These are phyloP conservation scores for Lepiota subincarnata DNA, from an alignment of 768 basidiomycete genomes.

Conservation along the genomic window DNA sequence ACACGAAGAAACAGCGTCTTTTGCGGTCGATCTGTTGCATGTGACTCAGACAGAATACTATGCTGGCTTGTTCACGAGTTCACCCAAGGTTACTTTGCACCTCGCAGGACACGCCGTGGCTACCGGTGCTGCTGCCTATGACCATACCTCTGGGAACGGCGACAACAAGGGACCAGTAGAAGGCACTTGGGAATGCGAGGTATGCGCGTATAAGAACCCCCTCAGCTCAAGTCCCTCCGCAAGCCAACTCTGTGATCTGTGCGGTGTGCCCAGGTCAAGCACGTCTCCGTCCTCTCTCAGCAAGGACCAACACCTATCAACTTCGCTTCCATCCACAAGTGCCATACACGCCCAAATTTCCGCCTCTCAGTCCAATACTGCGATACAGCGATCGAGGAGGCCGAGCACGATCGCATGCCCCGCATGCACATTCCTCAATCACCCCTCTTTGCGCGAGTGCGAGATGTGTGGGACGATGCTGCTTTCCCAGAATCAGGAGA, in stretches of 20 bases:
- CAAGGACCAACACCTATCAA: constrained; percentile 24
- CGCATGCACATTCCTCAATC: constrained; percentile 91
- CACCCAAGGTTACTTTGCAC: constrained; percentile 72
- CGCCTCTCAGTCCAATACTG: not conserved
- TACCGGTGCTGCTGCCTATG: not conserved
- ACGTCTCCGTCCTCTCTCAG: constrained; percentile 22
- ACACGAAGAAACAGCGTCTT: constrained; percentile 51
- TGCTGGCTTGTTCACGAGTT: constrained; percentile 85
- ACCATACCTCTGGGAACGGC: constrained; percentile 46
- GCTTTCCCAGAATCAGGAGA: constrained; percentile 26
- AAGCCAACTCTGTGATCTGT: constrained; percentile 70
- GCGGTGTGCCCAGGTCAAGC: constrained; percentile 67
- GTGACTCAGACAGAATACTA: constrained; percentile 83
- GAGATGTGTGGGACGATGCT: constrained; percentile 84
- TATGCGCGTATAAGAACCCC: constrained; percentile 70
- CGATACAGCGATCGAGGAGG: constrained; percentile 10
- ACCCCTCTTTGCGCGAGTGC: constrained; percentile 65
- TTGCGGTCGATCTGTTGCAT: constrained; percentile 59
- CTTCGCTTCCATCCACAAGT: constrained; percentile 33
- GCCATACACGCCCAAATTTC: not conserved
- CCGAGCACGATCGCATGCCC: constrained; percentile 59
- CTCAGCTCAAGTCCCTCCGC: constrained; percentile 68
- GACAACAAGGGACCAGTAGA: constrained; percentile 9
- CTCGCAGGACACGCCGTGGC: not conserved
- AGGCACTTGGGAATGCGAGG: constrained; percentile 71